phyloP scores from a whole-genome alignment of 2,329 filamentous ascomycete genomes.

The Trichoderma atrobrunneum region DNA sequence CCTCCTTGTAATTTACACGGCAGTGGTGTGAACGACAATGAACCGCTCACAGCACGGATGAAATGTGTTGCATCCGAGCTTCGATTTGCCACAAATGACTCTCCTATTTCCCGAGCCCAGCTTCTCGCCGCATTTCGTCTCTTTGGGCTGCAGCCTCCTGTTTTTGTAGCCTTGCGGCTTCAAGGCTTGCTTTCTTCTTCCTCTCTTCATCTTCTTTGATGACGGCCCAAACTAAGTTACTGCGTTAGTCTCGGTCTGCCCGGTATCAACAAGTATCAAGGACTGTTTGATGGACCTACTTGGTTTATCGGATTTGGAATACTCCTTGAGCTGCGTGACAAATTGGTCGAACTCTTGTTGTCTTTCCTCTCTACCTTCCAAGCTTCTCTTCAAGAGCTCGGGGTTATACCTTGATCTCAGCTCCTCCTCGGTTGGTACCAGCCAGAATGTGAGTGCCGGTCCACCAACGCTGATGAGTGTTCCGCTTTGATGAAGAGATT shows the following conservation, averaged over 20 bases:
- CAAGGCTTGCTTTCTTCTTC: conserved; percentile 37
- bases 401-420: conserved; percentile 90
- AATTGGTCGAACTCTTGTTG: conserved; percentile 90
- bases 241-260: conserved; percentile 18
- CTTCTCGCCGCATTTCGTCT: conserved; percentile 50
- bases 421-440: conserved; percentile 85
- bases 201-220: conserved; percentile 48
- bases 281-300: conserved; percentile 56
- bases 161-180: conserved; percentile 37
- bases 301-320: conserved; percentile 86
- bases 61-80: background rate
- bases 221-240: conserved; percentile 47
- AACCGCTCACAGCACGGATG: background rate
- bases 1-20: conserved; percentile 9
- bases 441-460: conserved; percentile 75
- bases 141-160: conserved; percentile 43
- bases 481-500: conserved; percentile 53
- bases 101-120: conserved; percentile 39
- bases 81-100: background rate
- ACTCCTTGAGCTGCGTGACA: conserved; percentile 77
- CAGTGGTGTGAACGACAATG: background rate
- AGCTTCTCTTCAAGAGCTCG: conserved; percentile 81
- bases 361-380: conserved; percentile 72
- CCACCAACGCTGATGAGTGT: conserved; percentile 73
- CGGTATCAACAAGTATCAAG: background rate